Evolutionary conservation across 2,329 filamentous ascomycete genomes (phyloP).

Genomic region (Fusarium sublunatum): DNA sequence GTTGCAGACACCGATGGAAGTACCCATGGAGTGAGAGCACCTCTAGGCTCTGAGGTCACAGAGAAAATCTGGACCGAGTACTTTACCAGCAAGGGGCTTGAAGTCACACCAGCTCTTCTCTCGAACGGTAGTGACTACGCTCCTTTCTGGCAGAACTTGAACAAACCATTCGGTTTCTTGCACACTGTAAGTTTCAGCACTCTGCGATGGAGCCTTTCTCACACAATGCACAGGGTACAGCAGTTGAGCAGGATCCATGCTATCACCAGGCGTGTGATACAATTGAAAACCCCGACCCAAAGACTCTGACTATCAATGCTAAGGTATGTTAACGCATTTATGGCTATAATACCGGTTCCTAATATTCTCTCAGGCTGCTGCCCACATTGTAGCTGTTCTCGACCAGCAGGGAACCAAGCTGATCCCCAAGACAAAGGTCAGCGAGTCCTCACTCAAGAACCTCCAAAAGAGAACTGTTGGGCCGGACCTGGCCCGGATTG

Average conservation of each 20-base stretch:
- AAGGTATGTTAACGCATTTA: conserved; percentile 18
- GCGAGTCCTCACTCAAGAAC: conserved; percentile 12
- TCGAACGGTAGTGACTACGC: conserved; percentile 52
- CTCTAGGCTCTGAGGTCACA: conserved; percentile 44
- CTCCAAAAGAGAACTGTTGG: conserved; percentile 30
- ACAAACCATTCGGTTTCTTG: conserved; percentile 40
- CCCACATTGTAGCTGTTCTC: conserved; percentile 53
- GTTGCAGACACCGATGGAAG: conserved; percentile 44
- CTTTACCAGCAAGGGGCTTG: conserved; percentile 48
- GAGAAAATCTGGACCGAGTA: conserved; percentile 44
- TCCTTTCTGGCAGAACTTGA: conserved; percentile 46
- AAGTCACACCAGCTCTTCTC: conserved; percentile 38
- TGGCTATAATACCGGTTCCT: neutral
- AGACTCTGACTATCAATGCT: conserved; percentile 46
- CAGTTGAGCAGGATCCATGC: conserved; percentile 41
- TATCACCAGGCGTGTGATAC: conserved; percentile 53
- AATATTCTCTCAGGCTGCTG: conserved; percentile 53
- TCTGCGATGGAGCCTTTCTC: fast-evolving
- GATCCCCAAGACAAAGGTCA: conserved; percentile 44
- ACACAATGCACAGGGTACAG: conserved; percentile 8
- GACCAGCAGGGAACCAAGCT: conserved; percentile 40
- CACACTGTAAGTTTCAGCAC: conserved; percentile 13
- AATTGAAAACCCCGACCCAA: conserved; percentile 52
- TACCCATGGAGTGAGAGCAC: conserved; percentile 42
- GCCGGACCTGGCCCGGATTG: conserved; percentile 42